These are phyloP conservation scores for Cladosporium sp. DNA, from an alignment of 2,329 filamentous ascomycete genomes.

Conservation along the genomic window DNA sequence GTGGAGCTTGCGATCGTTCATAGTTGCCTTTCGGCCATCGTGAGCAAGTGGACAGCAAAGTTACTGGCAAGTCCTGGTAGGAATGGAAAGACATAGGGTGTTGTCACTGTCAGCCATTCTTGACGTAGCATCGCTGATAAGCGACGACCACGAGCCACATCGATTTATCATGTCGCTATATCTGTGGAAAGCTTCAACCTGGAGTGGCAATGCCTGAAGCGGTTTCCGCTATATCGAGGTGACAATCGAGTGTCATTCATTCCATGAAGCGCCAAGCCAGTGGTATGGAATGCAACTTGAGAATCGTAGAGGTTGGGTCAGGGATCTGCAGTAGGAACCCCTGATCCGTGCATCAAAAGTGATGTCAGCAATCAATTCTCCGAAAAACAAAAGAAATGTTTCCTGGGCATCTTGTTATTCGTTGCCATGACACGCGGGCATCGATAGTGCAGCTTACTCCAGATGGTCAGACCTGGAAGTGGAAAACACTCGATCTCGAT, in stretches of 20 bases:
- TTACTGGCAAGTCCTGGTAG: neutral
- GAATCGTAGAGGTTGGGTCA: conserved; percentile 5
- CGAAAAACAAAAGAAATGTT: neutral
- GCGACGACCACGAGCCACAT: neutral
- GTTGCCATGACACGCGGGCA: neutral
- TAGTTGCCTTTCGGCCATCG: neutral
- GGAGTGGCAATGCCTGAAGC: neutral
- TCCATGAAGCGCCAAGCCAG: neutral
- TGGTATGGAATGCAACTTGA: conserved; percentile 1
- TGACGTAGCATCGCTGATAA: neutral
- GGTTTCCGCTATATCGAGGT: neutral
- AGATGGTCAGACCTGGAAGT: neutral
- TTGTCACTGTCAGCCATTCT: neutral
- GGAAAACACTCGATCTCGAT: conserved; percentile 5
- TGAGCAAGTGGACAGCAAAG: neutral
- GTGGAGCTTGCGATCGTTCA: neutral
- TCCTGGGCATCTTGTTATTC: neutral
- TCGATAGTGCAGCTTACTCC: neutral
- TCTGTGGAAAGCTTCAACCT: neutral
- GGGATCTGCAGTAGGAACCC: conserved; percentile 9
- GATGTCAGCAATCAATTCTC: neutral
- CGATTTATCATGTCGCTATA: neutral
- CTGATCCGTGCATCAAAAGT: conserved; percentile 6
- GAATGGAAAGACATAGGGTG: neutral
- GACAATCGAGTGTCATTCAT: neutral